These are phyloP conservation scores for Venturiaceae sp. DNA, from an alignment of 2,329 filamentous ascomycete species.

Conservation along the genomic window DNA sequence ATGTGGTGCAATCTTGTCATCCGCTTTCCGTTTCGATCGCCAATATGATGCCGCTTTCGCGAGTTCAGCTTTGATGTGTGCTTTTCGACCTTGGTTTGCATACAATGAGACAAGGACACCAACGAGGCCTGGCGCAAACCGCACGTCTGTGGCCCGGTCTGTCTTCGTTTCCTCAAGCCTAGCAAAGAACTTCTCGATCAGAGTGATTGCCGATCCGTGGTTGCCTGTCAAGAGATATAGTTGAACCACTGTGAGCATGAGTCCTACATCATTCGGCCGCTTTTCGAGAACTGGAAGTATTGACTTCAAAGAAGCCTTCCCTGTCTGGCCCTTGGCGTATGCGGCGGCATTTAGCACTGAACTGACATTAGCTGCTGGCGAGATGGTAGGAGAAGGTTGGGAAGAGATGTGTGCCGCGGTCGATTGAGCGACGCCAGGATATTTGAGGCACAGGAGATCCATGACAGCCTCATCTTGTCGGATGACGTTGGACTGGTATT, in stretches of 20 bases:
- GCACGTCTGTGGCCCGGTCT: conserved; percentile 53
- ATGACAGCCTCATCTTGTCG: conserved; percentile 54
- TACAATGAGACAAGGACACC: conserved; percentile 74
- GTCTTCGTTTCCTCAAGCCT: conserved; percentile 55
- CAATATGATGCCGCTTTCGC: conserved; percentile 75
- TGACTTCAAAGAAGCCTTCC: conserved; percentile 58
- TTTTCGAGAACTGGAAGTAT: conserved; percentile 62
- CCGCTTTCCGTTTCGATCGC: conserved; percentile 47
- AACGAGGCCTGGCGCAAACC: conserved; percentile 77
- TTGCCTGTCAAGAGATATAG: conserved; percentile 67
- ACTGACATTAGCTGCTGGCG: conserved; percentile 42
- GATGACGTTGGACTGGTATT: conserved; percentile 56
- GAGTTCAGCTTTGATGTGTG: conserved; percentile 62
- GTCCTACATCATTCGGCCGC: conserved; percentile 68
- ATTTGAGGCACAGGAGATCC: conserved; percentile 59
- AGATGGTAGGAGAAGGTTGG: conserved; percentile 29
- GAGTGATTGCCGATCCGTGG: conserved; percentile 60
- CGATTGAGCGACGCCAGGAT: conserved; percentile 50
- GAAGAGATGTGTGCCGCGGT: conserved; percentile 36
- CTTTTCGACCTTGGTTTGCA: conserved; percentile 61
- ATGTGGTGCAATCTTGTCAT: conserved; percentile 15
- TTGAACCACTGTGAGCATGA: conserved; percentile 71
- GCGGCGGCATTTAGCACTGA: conserved; percentile 67
- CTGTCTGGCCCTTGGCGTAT: conserved; percentile 51
- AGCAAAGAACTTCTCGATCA: conserved; percentile 66